Evolutionary conservation across 768 basidiomycete species (phyloP), one percentile per base, ranked within the genome.

Genomic region (Podaxis carcinomalis): DNA sequence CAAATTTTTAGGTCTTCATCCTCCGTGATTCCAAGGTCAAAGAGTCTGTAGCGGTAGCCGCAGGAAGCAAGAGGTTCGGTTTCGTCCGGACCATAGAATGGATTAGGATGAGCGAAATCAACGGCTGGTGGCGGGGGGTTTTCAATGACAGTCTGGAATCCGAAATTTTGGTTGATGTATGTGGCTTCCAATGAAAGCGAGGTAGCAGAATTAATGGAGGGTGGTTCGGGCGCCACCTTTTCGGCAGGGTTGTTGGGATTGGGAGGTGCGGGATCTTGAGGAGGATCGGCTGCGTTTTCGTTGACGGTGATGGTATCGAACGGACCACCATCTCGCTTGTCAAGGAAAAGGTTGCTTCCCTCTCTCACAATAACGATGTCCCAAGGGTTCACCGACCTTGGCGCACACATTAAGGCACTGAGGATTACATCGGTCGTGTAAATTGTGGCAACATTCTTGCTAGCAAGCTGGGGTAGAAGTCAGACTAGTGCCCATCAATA

Each of bases 291-390:
- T 4, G 97, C 94, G 72, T 99, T 98, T 79, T 99, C 97, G 75
- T 99, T 98, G 68, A 99, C 97, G 16, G 95, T 97, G 61, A 98
- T 89, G 39, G 90, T 95, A 74, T 99, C 94, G 68, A 98, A 97
- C 2, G 95, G 92, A 58, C 96, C 95, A 14, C 95, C 95, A 71
- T 95, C 93, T 62, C 97, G 91, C 77, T 98, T 98, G 81, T 99
- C 97, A 65, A 99, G 85, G 82, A 91, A 98, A 7, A 99, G 77
- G 70, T 88, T 92, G 78, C 94, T 88, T 44, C 94, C 95, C 70
- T 97, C 94, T 32, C 93, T 89, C 32, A 93, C 81, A 67, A 98
- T 90, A 63, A 99, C 91, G 56, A 99, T 95, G 70, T 99, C 97
- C 97, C 97, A 99, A 4, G 96, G 95, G 75, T 97, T 95, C 62